Evolutionary conservation across 2,329 filamentous ascomycete genomes (phyloP), one percentile per base, ranked within the genome.

Genomic region (Magnaporthiopsis poae): DNA sequence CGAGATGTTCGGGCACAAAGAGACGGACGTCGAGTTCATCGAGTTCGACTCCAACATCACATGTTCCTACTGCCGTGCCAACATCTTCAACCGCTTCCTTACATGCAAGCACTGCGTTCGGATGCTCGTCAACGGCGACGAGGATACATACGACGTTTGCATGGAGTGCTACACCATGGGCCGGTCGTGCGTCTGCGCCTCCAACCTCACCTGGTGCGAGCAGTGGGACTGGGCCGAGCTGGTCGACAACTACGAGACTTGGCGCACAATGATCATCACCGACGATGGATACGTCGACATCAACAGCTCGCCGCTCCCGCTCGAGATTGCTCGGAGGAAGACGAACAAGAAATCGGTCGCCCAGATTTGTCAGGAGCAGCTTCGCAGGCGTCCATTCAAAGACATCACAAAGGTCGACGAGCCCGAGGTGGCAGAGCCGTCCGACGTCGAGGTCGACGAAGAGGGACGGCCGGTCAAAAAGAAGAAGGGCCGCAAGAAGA

Each of bases 151-250:
- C 74, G 95, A 99, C 75, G 84, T 99, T 29, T 99, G 95, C 74
- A 93, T 99, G 90, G 95, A 99, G 71, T 99, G 95, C 74, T 99
- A 96, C 74, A 90, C 88, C n/a, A 96, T 98, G 90, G 95, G 95
- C 29, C 87, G 95, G 65, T 96, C 93, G 62, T 99, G 95, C 74
- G 86, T 86, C 3, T 99, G 95, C 73, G 84, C 96, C 64, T 96
- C 93, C 3, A 88, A 87, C 13, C 84, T 96, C 13, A 87, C 86
- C 68, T 99, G 94, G 93, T 92, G 91, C 64, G 93, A 99, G 74
- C 95, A 98, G 74, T 97, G 93, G 84, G 80, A 85, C 15, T 98
- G 93, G 93, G 83, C 86, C 60, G 87, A 92, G 18, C 81, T 99
- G 13, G 81, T 87, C 0, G 81, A 87, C 64, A 89, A 90, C 68